Percentiles rank a stretch among this genome's conserved stretches.
These are phyloP conservation scores for Podaxis carcinomalis DNA, from an alignment of 768 basidiomycete genomes.

Conservation along the genomic window DNA sequence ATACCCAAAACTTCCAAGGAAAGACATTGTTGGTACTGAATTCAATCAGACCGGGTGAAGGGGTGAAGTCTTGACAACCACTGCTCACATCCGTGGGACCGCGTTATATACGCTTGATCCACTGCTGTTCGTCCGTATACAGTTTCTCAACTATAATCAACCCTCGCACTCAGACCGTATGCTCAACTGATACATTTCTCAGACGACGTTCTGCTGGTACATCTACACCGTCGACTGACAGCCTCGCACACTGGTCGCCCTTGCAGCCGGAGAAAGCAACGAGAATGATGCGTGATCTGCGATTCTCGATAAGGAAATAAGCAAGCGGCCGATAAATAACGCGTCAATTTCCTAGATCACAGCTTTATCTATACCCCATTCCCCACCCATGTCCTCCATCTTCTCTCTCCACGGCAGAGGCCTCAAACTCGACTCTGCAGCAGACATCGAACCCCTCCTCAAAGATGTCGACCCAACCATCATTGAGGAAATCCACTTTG, in stretches of 20 bases:
- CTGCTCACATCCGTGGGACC: neutral
- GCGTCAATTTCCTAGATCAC: neutral
- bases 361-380: neutral
- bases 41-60: no score
- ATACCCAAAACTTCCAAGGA: slow-evolving; percentile 7
- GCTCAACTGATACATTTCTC: no score
- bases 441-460: slow-evolving; percentile 74
- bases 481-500: slow-evolving; percentile 87
- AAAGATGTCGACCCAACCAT: slow-evolving; percentile 54
- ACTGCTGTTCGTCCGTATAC: no score
- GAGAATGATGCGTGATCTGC: neutral
- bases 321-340: neutral
- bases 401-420: slow-evolving; percentile 55
- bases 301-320: slow-evolving; percentile 1
- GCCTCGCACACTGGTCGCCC: no score
- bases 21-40: slow-evolving; percentile 1
- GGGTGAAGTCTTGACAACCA: neutral
- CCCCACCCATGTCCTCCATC: slow-evolving; percentile 19
- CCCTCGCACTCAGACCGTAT: no score
- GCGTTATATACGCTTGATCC: no score
- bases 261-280: no score
- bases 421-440: slow-evolving; percentile 74
- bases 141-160: no score
- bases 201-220: no score
- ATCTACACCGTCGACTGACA: no score